Evolutionary conservation across 2,329 filamentous ascomycete genomes (phyloP), one percentile per base, ranked within the genome.

Genomic region (Teratosphaeria epicoccoides): DNA sequence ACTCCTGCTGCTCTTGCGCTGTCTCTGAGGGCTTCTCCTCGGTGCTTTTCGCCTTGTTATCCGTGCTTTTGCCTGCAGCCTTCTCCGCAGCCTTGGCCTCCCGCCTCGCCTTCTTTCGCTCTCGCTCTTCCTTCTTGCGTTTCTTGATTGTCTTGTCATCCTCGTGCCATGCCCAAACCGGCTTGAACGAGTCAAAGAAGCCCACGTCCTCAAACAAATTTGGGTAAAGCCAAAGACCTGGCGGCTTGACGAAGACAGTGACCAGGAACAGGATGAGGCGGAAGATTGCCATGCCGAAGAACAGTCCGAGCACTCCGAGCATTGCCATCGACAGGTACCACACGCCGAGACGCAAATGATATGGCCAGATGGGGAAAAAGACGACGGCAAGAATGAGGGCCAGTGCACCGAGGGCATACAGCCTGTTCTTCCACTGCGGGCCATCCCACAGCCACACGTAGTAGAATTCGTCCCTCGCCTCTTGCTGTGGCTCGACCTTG

Each of bases 181-280:
- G 93, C 66, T 85, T 85, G 79, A 98, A 98, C 64, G 87, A 94
- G 68, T 98, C 93, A 70, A 98, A 85, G 73, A 98, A 97, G 6
- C 91, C 95, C 24, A 98, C 93, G 67, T 98, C 93, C 69, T 98
- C 93, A 75, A 96, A 98, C 20, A 98, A 74, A 67, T 98, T 98
- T 47, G 93, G 93, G 73, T 91, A 98, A 44, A 98, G 78, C 93
- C 93, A 98, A n/a, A 98, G 77, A 63, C 93, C 93, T 2, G 93
- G 93, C 3, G 90, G 75, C 0, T 82, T 77, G 14, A 79, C 77
- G 66, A 97, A 95, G 71, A 95, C 89, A 22, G 93, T 97, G 67
- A 95, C 72, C 67, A 88, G 85, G 75, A 98, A 98, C 24, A 98
- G 76, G 55, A 98, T 95, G 52, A 97, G 79, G 54, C 93, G 84